phyloP scores from a whole-genome alignment of 805 yeast species.

The Kazachstania psychrophila region DNA sequence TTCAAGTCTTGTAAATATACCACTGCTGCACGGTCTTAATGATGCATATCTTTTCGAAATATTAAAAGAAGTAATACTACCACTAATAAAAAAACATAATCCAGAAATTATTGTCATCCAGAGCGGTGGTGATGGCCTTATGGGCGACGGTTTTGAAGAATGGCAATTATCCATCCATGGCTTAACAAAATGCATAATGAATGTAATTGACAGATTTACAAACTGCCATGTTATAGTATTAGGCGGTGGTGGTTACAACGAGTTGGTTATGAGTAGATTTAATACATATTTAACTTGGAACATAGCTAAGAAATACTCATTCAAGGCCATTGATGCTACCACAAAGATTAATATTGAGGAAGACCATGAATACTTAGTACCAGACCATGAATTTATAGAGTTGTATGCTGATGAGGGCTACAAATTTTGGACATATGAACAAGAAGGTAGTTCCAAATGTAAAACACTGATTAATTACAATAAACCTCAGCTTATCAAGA shows the following conservation, averaged over 20 bases:
- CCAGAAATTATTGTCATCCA: constrained; percentile 55
- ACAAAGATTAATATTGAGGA: constrained; percentile 5
- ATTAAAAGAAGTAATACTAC: constrained; percentile 35
- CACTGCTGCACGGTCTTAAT: constrained; percentile 46
- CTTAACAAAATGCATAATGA: constrained; percentile 30
- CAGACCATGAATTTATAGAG: constrained; percentile 41
- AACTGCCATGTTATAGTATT: constrained; percentile 30
- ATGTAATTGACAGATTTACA: constrained; percentile 20
- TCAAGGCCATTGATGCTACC: not conserved
- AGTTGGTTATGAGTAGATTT: constrained; percentile 49
- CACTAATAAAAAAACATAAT: constrained; percentile 30
- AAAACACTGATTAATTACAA: constrained; percentile 29
- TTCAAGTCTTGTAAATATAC: constrained; percentile 42
- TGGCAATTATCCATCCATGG: constrained; percentile 62
- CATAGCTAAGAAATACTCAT: constrained; percentile 9
- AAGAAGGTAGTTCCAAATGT: constrained; percentile 27
- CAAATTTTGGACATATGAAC: constrained; percentile 41
- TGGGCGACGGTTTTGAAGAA: constrained; percentile 52
- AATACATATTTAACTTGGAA: constrained; percentile 36
- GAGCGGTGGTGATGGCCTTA: constrained; percentile 68
- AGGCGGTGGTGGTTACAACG: constrained; percentile 77
- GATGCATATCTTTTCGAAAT: constrained; percentile 37
- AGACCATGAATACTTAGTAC: constrained; percentile 38
- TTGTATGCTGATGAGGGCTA: constrained; percentile 36
- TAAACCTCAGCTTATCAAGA: constrained; percentile 5